phyloP scores from a whole-genome alignment of 768 basidiomycete species.

The Gelatoporia subvermispora region DNA sequence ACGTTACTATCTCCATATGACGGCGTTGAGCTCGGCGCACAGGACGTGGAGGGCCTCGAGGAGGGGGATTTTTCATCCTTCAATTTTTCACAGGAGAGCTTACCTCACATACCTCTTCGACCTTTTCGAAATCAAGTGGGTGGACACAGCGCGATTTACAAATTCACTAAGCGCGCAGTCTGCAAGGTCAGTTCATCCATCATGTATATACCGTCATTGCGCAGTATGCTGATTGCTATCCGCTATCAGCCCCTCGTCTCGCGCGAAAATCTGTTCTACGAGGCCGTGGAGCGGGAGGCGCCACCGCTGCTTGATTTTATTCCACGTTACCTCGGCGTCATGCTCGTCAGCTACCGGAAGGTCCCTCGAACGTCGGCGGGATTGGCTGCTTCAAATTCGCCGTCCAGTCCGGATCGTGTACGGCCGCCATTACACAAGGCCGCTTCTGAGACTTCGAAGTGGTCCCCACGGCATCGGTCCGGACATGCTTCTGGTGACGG shows the following conservation, averaged over 20 bases:
- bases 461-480: not conserved
- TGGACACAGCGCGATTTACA: constrained; percentile 95
- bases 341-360: constrained; percentile 94
- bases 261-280: constrained; percentile 96
- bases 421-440: constrained; percentile 25
- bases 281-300: constrained; percentile 89
- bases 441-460: constrained; percentile 17
- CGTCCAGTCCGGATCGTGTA: constrained; percentile 12
- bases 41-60: constrained; percentile 14
- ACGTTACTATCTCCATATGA: constrained; percentile 15
- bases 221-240: constrained; percentile 5
- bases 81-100: constrained; percentile 47
- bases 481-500: constrained; percentile 9
- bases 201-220: constrained; percentile 18
- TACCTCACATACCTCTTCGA: constrained; percentile 87
- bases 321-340: constrained; percentile 97
- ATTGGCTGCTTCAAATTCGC: constrained; percentile 4
- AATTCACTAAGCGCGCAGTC: constrained; percentile 94
- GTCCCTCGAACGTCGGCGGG: constrained; percentile 34
- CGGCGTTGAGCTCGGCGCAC: constrained; percentile 13
- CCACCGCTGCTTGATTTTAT: constrained; percentile 92
- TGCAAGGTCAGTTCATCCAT: constrained; percentile 78
- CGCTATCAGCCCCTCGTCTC: constrained; percentile 83
- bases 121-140: constrained; percentile 98
- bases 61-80: constrained; percentile 33